Conservation (phyloP, 1,284 basidiomycete species). For the Cystobasidium slooffiae region DNA sequence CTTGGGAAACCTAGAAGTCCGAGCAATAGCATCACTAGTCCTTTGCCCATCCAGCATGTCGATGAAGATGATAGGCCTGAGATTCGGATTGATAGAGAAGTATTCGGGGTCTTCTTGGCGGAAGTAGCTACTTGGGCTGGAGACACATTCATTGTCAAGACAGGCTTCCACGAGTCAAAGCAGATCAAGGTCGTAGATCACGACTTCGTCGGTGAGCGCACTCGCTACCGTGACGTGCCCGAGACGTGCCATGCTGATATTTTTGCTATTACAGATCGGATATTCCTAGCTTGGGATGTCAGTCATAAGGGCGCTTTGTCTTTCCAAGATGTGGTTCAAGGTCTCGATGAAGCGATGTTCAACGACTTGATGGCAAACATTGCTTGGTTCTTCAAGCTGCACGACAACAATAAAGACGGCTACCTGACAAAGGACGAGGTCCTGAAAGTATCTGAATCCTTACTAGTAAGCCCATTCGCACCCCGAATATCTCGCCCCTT, state of each 20-base stretch:
- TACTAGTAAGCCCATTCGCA: conserved; percentile 68
- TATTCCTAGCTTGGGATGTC: conserved; percentile 91
- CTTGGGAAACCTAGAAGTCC: conserved; percentile 52
- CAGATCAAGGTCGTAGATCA: conserved; percentile 80
- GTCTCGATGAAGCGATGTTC: conserved; percentile 89
- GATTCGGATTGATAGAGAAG: conserved; percentile 81
- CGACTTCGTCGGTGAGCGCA: conserved; percentile 64
- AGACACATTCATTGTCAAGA: conserved; percentile 89
- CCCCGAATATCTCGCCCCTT: too few relatives aligned
- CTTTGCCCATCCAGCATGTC: conserved; percentile 23
- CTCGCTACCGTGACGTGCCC: conserved; percentile 42
- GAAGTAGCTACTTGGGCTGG: conserved; percentile 96
- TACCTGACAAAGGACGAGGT: conserved; percentile 95
- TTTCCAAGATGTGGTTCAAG: conserved; percentile 86
- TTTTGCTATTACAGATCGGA: conserved; percentile 57
- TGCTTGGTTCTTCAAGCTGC: conserved; percentile 96
- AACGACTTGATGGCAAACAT: conserved; percentile 98
- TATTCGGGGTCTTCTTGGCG: conserved; percentile 87
- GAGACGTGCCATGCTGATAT: conserved; percentile 4
- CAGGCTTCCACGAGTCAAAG: conserved; percentile 81
- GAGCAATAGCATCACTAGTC: conserved; percentile 48
- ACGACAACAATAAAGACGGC: conserved; percentile 94
- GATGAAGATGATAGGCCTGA: conserved; percentile 60
- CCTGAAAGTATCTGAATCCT: conserved; percentile 83
- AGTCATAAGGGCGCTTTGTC: conserved; percentile 78